phyloP scores from a whole-genome alignment of 2,329 filamentous ascomycete genomes.

The Dissoconium aciculare region DNA sequence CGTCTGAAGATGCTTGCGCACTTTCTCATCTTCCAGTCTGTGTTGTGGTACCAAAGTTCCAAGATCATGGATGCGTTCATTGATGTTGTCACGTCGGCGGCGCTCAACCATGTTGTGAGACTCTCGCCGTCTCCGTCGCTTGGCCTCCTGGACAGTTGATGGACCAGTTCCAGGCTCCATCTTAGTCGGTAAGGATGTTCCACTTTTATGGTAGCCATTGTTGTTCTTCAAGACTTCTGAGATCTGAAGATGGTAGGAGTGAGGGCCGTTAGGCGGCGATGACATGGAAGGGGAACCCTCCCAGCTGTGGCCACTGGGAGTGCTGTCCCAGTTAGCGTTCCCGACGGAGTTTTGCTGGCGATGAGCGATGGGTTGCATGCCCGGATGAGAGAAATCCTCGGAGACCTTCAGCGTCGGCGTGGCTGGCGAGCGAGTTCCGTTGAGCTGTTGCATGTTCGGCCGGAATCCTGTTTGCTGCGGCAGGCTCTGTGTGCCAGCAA shows the following conservation, averaged over 20 bases:
- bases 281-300: constrained; percentile 73
- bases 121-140: constrained; percentile 76
- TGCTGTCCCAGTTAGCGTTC: constrained; percentile 82
- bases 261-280: constrained; percentile 53
- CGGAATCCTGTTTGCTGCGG: constrained; percentile 19
- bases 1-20: constrained; percentile 85
- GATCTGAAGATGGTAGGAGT: constrained; percentile 55
- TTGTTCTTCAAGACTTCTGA: constrained; percentile 80
- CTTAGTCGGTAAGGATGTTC: constrained; percentile 68
- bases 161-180: constrained; percentile 44
- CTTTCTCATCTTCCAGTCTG: constrained; percentile 89
- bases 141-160: constrained; percentile 75
- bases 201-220: constrained; percentile 32
- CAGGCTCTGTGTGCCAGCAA: constrained; percentile 19
- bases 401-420: constrained; percentile 69
- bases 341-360: constrained; percentile 30
- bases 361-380: constrained; percentile 32
- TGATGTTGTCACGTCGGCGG: constrained; percentile 91
- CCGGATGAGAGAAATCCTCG: constrained; percentile 32
- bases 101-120: constrained; percentile 96
- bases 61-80: constrained; percentile 92
- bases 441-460: constrained; percentile 34
- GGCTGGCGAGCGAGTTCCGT: constrained; percentile 63
- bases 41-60: constrained; percentile 86
- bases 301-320: constrained; percentile 62